These are phyloP conservation scores for Cyathus pygmaeus DNA, from an alignment of 1,284 basidiomycete species.

Conservation along the genomic window DNA sequence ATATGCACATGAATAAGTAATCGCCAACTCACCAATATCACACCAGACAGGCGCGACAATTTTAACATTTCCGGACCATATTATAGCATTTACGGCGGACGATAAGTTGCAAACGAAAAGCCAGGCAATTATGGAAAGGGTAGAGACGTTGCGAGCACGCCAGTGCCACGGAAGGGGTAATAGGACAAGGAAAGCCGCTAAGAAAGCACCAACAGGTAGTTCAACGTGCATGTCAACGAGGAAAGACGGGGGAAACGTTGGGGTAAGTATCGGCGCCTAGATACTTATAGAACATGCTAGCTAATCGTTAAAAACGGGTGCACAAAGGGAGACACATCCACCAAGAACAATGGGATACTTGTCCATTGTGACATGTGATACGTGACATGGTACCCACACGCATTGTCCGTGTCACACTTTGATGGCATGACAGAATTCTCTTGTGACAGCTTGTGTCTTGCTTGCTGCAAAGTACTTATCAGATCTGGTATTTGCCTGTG, in stretches of 20 bases:
- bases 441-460: no score
- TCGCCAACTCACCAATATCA: slow-evolving; percentile 63
- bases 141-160: slow-evolving; percentile 62
- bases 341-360: no score
- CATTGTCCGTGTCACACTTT: no score
- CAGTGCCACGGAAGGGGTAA: slow-evolving; percentile 56
- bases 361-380: no score
- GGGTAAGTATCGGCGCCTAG: no score
- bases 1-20: slow-evolving; percentile 12
- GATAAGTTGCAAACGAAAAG: slow-evolving; percentile 61
- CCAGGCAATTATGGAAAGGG: slow-evolving; percentile 54
- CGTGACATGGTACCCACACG: no score
- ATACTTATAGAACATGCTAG: no score
- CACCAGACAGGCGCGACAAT: slow-evolving; percentile 68
- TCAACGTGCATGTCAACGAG: slow-evolving; percentile 25
- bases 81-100: slow-evolving; percentile 62
- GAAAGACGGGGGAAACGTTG: neutral
- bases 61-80: slow-evolving; percentile 63
- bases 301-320: no score
- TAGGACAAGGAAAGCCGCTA: slow-evolving; percentile 44
- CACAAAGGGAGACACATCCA: no score
- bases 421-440: no score
- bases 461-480: no score
- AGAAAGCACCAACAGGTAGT: slow-evolving; percentile 45
- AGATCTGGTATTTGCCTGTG: no score